Conservation (phyloP, 352 stramenopile genomes). For the Phytophthora cryptogea region DNA sequence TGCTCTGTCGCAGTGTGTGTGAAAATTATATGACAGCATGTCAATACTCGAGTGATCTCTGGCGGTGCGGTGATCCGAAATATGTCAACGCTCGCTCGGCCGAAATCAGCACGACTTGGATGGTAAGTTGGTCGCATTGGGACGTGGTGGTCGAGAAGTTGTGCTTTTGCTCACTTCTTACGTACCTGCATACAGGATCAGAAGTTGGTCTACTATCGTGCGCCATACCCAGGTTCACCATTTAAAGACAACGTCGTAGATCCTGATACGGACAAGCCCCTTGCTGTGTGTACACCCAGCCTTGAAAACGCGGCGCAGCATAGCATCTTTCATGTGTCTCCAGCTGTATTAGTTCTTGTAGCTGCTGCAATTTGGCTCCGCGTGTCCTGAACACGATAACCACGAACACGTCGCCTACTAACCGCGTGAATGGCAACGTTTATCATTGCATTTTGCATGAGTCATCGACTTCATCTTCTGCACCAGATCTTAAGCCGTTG, state of each 20-base stretch:
- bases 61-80: constrained; percentile 81
- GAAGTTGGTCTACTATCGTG: constrained; percentile 74
- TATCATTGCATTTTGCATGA: constrained; percentile 70
- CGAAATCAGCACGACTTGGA: constrained; percentile 68
- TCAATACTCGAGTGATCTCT: constrained; percentile 83
- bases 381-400: background rate
- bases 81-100: constrained; percentile 69
- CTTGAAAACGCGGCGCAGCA: constrained; percentile 58
- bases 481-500: constrained; percentile 27
- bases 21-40: constrained; percentile 92
- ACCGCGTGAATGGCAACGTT: background rate
- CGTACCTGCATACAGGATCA: constrained; percentile 44
- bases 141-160: too few relatives aligned
- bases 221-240: constrained; percentile 77
- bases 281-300: constrained; percentile 84
- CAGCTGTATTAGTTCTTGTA: constrained; percentile 2
- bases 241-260: constrained; percentile 81
- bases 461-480: constrained; percentile 59
- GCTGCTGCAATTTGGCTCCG: constrained; percentile 12
- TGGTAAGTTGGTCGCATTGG: constrained; percentile 38
- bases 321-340: background rate
- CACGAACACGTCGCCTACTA: background rate
- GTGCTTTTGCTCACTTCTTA: constrained; percentile 1
- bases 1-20: constrained; percentile 89
- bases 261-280: constrained; percentile 65